Base-by-base conservation (phyloP, 2,329 filamentous ascomycete species). In the Phialophora macrospora region DNA sequence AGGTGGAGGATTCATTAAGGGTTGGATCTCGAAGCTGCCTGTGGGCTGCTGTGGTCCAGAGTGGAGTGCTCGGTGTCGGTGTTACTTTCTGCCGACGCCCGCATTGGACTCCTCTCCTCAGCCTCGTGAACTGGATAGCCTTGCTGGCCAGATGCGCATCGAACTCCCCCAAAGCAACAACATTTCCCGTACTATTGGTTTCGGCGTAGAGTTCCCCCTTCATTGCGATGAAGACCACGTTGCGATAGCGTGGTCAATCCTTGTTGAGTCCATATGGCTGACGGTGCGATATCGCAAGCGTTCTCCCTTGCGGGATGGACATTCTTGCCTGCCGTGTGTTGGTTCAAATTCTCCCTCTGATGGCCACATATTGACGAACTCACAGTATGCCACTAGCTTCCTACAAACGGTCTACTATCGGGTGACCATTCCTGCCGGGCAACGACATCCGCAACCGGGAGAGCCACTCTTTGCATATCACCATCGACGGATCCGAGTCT, bases 371-470 rank as follows among this genome's bases (percentile, higher is more conserved):
- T 26, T 60, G 46, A 60, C 49, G 11, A 22, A 4, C 26, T 2
- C 14, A 32, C 55, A 96, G 91, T 86, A 94, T 72, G 90, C 88
- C 56, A 93, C 92, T 44, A 86, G 87, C 69, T 91, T 89, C 81
- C 77, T 90, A 5, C 94, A 98, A 77, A 84, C 85, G 68, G 82
- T 96, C 72, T 95, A 93, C 81, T 99, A 98, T 81, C 85, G 89
- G 73, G 80, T 98, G 72, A 91, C 91, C 62, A 94, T 97, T 76
- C 92, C 93, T 71, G 95, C 93, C 55, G 95, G 95, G 74, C 88
- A 93, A 68, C 90, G 91, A 14, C 91, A 90, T 66, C 94, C 90
- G 1, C 86, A 80, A 64, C 80, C 71, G 86, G 90, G 41, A 86
- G 91, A 77, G 83, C 83, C 87, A 1, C 88, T 88, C 70, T 91